Conservation (phyloP, 805 yeast genomes). For the Ogataea nonfermentans region DNA sequence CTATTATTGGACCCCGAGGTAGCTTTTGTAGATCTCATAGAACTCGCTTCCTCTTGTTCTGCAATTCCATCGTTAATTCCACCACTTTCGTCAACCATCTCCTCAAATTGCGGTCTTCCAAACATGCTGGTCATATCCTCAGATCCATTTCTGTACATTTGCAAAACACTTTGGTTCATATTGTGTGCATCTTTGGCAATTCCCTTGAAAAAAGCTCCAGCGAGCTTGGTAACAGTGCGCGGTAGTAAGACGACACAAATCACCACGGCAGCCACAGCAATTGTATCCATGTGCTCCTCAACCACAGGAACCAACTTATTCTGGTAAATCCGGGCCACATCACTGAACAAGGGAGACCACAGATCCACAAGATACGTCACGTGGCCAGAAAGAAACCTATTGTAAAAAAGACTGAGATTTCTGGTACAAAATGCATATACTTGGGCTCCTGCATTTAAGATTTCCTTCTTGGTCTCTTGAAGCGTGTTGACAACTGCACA, state of each 20-base stretch:
- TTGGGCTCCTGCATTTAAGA: slow-evolving; percentile 1
- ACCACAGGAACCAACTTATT: slow-evolving; percentile 12
- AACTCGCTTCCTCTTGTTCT: slow-evolving; percentile 18
- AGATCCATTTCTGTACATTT: slow-evolving; percentile 25
- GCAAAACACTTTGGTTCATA: slow-evolving; percentile 24
- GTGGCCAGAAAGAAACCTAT: slow-evolving; percentile 10
- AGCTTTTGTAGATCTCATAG: slow-evolving; percentile 6
- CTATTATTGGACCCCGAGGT: slow-evolving; percentile 9
- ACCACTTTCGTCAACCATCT: slow-evolving; percentile 24
- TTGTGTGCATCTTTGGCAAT: slow-evolving; percentile 27
- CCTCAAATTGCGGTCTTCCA: slow-evolving; percentile 23
- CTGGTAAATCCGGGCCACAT: slow-evolving; percentile 14
- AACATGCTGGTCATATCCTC: slow-evolving; percentile 12
- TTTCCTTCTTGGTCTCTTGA: not conserved
- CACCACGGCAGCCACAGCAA: slow-evolving; percentile 14
- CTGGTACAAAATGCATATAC: slow-evolving; percentile 1
- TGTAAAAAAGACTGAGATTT: slow-evolving; percentile 12
- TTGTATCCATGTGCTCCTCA: slow-evolving; percentile 17
- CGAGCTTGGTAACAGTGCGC: slow-evolving; percentile 13
- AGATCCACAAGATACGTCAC: slow-evolving; percentile 13
- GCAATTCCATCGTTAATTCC: slow-evolving; percentile 26
- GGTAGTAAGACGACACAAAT: slow-evolving; percentile 14
- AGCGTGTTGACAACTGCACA: too few species aligned
- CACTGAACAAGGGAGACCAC: slow-evolving; percentile 20
- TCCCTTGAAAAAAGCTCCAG: slow-evolving; percentile 15